These are phyloP conservation scores for Hyaloscypha variabilis DNA, from an alignment of 495 filamentous ascomycete species.

Conservation along the genomic window DNA sequence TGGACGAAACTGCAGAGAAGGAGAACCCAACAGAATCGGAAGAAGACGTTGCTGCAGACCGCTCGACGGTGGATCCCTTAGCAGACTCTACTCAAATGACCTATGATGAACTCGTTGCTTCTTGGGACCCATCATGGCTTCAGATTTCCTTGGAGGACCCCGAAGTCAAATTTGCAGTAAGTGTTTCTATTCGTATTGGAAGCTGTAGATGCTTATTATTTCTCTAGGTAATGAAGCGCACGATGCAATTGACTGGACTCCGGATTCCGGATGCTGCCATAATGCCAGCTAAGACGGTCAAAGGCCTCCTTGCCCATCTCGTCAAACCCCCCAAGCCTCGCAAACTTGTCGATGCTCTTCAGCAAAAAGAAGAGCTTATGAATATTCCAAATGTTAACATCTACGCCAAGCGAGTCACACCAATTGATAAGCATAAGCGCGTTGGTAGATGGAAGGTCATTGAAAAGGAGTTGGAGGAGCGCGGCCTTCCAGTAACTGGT, in stretches of 20 bases:
- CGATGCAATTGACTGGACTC: slow-evolving; percentile 75
- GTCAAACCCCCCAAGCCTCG: slow-evolving; percentile 59
- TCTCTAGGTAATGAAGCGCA: slow-evolving; percentile 70
- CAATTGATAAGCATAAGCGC: slow-evolving; percentile 70
- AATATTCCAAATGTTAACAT: slow-evolving; percentile 72
- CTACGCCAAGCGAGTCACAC: slow-evolving; percentile 58
- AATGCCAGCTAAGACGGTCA: slow-evolving; percentile 51
- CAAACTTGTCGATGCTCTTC: slow-evolving; percentile 50
- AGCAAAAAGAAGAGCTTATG: slow-evolving; percentile 42
- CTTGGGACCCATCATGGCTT: slow-evolving; percentile 54
- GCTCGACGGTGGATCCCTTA: slow-evolving; percentile 21
- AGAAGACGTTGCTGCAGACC: slow-evolving; percentile 30
- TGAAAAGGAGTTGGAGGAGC: slow-evolving; percentile 66
- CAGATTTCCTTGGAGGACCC: slow-evolving; percentile 57
- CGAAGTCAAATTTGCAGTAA: slow-evolving; percentile 72
- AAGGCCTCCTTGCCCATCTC: slow-evolving; percentile 56
- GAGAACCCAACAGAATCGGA: slow-evolving; percentile 27
- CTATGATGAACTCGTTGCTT: slow-evolving; percentile 24
- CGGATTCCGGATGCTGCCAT: slow-evolving; percentile 71
- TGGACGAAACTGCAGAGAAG: slow-evolving; percentile 16
- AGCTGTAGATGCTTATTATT: slow-evolving; percentile 13
- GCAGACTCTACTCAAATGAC: slow-evolving; percentile 5
- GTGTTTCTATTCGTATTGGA: slow-evolving; percentile 37
- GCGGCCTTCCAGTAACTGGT: slow-evolving; percentile 55
- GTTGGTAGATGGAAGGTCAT: slow-evolving; percentile 87